Evolutionary conservation across 164 flowering plant genomes (phyloP), one percentile per base, ranked within the genome.

Genomic region (Echeveria elegans): DNA sequence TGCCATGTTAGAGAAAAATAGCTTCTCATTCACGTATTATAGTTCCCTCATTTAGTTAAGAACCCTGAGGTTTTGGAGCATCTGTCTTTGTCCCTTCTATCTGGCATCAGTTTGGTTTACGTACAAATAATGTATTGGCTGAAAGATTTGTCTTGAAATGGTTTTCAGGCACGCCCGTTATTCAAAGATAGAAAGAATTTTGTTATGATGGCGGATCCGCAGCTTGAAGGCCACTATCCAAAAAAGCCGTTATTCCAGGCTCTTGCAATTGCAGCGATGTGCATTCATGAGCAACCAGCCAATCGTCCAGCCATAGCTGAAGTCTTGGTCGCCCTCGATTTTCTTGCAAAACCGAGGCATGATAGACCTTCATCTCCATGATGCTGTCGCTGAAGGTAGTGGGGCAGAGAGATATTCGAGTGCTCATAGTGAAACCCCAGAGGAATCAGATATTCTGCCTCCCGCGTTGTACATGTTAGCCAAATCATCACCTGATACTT

Each of bases 251-350:
- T 82, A 47, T 84, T 80, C 75, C 88, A 84, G 73, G 84, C 84
- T 18, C 79, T 84, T 19, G 88, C 88, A 30, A 77, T 84, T 37
- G 75, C 88, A 38, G 88, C 88, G 63, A 84, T 84, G 88, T 84
- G 88, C 38, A 73, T 84, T 45, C 88, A 84, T 66, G 88, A 84
- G 68, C 82, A 82, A 67, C 83, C 88, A 4, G 79, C 64, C 64
- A 76, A 76, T 82, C 72, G 88, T 31, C 88, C 85, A 1, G 50
- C 56, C 21, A 71, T 76, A 52, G 52, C 77, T 24, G 88, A 84
- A 63, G 82, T 84, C 21, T 85, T 84, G 5, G 68, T 77, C 5
- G 56, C 56, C 5, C 9, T 50, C n/a, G 56, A 50, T 8, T 50
- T 50, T 21, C 56, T 50, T 50, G 56, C 56, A 21, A 50, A 50